A percentile compares a stretch with the other conserved stretches of the same genome.
Conservation (phyloP, 768 basidiomycete species). For the Rhizopogon vulgaris region DNA sequence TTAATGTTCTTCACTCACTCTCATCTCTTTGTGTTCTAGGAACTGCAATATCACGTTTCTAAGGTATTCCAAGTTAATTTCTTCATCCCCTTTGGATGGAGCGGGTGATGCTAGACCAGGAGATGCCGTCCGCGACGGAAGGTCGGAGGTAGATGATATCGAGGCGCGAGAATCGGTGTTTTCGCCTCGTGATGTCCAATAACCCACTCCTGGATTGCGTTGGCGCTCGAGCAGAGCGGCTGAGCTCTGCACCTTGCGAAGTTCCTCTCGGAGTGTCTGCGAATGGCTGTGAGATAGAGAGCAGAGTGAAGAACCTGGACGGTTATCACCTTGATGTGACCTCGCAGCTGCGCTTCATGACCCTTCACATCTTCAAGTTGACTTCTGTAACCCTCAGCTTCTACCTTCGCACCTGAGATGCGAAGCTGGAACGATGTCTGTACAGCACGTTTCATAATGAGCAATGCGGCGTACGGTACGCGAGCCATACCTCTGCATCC, state of each 20-base stretch:
- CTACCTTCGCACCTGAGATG: slow-evolving; percentile 42
- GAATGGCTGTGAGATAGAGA: slow-evolving; percentile 5
- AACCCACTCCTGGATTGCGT: slow-evolving; percentile 90
- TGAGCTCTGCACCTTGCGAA: slow-evolving; percentile 93
- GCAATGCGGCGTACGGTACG: not conserved
- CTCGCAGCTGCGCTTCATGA: slow-evolving; percentile 63
- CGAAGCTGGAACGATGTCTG: slow-evolving; percentile 42
- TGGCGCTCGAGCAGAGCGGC: slow-evolving; percentile 85
- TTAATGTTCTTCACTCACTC: slow-evolving; percentile 47
- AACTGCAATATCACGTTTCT: slow-evolving; percentile 96
- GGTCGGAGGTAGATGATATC: slow-evolving; percentile 37
- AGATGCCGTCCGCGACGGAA: slow-evolving; percentile 29
- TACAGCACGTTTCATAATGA: slow-evolving; percentile 14
- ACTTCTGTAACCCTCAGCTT: slow-evolving; percentile 50
- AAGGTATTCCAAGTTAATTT: slow-evolving; percentile 92
- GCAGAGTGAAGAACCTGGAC: not conserved
- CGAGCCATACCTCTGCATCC: slow-evolving; percentile 56
- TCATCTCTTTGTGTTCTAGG: slow-evolving; percentile 97
- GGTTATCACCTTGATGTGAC: slow-evolving; percentile 66
- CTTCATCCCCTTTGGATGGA: slow-evolving; percentile 62
- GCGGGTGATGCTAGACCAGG: slow-evolving; percentile 28
- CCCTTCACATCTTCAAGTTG: slow-evolving; percentile 68
- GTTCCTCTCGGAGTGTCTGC: slow-evolving; percentile 86
- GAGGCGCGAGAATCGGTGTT: slow-evolving; percentile 28
- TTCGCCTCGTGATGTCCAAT: slow-evolving; percentile 61